These are phyloP conservation scores for Oryza meridionalis DNA, from an alignment of 176 grass and related monocot species.

Conservation along the genomic window DNA sequence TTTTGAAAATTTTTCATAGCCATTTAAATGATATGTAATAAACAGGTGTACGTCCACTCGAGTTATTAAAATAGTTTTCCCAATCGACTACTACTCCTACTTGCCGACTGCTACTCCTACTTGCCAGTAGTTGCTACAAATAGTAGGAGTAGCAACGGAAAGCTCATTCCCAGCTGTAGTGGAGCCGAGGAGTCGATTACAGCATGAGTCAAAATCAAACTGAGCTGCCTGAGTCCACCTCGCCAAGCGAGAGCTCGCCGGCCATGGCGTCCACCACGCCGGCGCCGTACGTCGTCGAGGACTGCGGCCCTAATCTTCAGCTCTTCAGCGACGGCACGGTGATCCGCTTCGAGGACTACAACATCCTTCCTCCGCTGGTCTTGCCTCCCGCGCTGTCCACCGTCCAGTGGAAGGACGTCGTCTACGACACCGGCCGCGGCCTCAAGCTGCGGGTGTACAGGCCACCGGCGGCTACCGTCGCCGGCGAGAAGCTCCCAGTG, in stretches of 20 bases:
- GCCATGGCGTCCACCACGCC: slow-evolving; percentile 24
- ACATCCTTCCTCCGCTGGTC: not conserved
- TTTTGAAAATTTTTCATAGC: no score
- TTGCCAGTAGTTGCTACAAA: no score
- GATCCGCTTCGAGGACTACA: not conserved
- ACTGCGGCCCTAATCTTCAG: not conserved
- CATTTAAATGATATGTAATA: no score
- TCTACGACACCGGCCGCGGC: slow-evolving; percentile 23
- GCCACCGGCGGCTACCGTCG: not conserved
- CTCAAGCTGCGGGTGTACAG: slow-evolving; percentile 46
- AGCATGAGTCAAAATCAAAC: not conserved
- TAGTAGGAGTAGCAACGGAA: not conserved
- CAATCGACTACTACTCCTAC: no score
- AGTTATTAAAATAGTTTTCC: no score
- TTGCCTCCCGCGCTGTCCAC: not conserved
- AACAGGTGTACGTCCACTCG: no score
- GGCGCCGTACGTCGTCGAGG: slow-evolving; percentile 29
- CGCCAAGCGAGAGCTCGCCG: not conserved
- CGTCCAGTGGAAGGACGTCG: slow-evolving; percentile 35
- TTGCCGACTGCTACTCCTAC: no score
- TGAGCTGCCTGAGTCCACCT: not conserved
- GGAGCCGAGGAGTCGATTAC: no score
- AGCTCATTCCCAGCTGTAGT: not conserved
- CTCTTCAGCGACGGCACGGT: slow-evolving; percentile 45
- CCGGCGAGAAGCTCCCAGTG: slow-evolving; percentile 34